Evolutionary conservation across 2,329 filamentous ascomycete species (phyloP).

Genomic region (Microdochium bolleyi): DNA sequence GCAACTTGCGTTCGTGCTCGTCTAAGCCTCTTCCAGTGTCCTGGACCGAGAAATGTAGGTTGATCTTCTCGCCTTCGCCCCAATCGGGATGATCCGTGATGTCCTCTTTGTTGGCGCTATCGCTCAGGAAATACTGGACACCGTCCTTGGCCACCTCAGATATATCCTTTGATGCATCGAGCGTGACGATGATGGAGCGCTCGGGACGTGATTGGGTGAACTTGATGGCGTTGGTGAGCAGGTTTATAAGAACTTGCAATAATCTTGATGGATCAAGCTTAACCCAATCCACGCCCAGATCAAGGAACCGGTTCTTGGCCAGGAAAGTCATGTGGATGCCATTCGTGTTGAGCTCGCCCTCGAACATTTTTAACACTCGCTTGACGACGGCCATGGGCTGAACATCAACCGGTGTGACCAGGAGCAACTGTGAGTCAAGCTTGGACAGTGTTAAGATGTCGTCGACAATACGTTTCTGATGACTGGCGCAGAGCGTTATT

Average conservation of each 20-base stretch:
- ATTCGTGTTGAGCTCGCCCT: conserved; percentile 64
- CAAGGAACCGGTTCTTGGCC: conserved; percentile 59
- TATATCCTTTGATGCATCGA: conserved; percentile 54
- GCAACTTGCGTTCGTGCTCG: conserved; percentile 55
- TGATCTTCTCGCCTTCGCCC: conserved; percentile 64
- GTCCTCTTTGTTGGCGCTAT: conserved; percentile 31
- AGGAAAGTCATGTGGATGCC: conserved; percentile 64
- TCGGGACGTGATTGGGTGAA: conserved; percentile 54
- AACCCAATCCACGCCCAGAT: conserved; percentile 61
- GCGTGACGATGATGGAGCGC: conserved; percentile 52
- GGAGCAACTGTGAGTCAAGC: conserved; percentile 61
- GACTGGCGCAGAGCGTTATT: conserved; percentile 71
- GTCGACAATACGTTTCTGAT: conserved; percentile 67
- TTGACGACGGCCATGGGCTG: conserved; percentile 62
- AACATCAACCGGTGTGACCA: conserved; percentile 62
- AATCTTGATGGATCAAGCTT: conserved; percentile 69
- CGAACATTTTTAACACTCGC: conserved; percentile 69
- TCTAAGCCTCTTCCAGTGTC: conserved; percentile 64
- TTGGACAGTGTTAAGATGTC: conserved; percentile 61
- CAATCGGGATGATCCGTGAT: conserved; percentile 53
- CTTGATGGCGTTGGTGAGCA: conserved; percentile 62
- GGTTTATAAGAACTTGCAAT: conserved; percentile 68
- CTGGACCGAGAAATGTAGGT: conserved; percentile 63
- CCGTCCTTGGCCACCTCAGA: conserved; percentile 29
- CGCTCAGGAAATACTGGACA: conserved; percentile 37